Percentiles rank a stretch among this genome's conserved stretches.
These are phyloP conservation scores for Sphaerulina vaccinii DNA, from an alignment of 2,329 filamentous ascomycete species.

Conservation along the genomic window DNA sequence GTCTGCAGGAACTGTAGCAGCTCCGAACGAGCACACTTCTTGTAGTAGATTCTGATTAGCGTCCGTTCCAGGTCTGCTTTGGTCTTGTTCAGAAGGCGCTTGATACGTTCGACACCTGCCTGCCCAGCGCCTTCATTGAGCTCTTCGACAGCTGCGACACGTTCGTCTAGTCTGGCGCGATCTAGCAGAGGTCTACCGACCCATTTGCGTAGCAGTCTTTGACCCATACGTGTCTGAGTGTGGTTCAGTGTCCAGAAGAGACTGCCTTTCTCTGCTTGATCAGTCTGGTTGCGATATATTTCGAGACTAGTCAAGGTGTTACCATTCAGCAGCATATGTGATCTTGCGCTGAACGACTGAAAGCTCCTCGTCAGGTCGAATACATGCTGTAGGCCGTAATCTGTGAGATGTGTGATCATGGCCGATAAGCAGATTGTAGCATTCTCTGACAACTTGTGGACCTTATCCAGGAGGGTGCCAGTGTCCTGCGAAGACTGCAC, in stretches of 20 bases:
- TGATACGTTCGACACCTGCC: constrained; percentile 69
- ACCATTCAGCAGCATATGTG: constrained; percentile 94
- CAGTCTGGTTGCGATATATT: constrained; percentile 92
- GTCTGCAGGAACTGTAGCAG: constrained; percentile 81
- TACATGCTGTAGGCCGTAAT: constrained; percentile 92
- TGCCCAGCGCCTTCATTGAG: constrained; percentile 68
- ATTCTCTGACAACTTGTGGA: constrained; percentile 77
- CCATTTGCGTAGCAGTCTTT: constrained; percentile 88
- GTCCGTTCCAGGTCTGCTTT: constrained; percentile 87
- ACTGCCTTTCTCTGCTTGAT: constrained; percentile 79
- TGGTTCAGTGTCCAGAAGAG: constrained; percentile 95
- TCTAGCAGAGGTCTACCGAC: constrained; percentile 86
- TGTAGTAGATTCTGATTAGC: constrained; percentile 93
- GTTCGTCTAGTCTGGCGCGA: constrained; percentile 68
- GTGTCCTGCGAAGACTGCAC: constrained; percentile 43
- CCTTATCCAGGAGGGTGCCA: constrained; percentile 74
- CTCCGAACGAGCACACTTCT: constrained; percentile 88
- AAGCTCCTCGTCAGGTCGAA: constrained; percentile 97
- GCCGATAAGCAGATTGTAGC: constrained; percentile 91
- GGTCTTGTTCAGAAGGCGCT: constrained; percentile 66
- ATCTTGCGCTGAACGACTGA: constrained; percentile 86
- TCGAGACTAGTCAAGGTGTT: constrained; percentile 93
- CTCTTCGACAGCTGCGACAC: constrained; percentile 83
- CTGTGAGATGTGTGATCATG: constrained; percentile 90
- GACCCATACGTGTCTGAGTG: constrained; percentile 85